Conservation (phyloP, 371 early-diverging fungal genomes). For the Pancytospora epiphaga region DNA sequence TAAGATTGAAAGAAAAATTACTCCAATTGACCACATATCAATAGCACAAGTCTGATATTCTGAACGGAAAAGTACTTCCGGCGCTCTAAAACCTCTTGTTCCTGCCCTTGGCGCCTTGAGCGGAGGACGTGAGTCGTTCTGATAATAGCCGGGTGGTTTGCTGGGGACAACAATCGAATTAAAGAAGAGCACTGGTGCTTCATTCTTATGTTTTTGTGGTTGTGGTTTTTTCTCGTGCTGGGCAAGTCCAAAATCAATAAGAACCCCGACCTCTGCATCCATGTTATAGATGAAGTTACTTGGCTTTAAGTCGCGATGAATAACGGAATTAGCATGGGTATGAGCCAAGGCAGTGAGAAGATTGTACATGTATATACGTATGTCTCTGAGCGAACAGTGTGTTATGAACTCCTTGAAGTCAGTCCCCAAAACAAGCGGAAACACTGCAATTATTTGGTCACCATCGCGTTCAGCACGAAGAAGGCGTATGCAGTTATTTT, state of each 20-base stretch:
- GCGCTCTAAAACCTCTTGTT: conserved; percentile 88
- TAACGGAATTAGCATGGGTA: conserved; percentile 62
- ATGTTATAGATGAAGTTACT: conserved; percentile 79
- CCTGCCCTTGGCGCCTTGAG: conserved; percentile 83
- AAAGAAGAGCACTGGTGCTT: conserved; percentile 60
- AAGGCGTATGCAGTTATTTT: conserved; percentile 65
- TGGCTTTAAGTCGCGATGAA: conserved; percentile 84
- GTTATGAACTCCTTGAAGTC: conserved; percentile 69
- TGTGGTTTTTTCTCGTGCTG: conserved; percentile 62
- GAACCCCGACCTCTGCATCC: conserved; percentile 65
- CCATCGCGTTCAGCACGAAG: conserved; percentile 70
- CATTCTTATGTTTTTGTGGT: conserved; percentile 31
- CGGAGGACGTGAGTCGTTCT: conserved; percentile 63
- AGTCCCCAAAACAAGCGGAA: conserved; percentile 74
- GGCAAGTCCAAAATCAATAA: conserved; percentile 96
- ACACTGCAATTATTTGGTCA: conserved; percentile 72
- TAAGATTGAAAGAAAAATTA: conserved; percentile 72
- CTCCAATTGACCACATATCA: conserved; percentile 88
- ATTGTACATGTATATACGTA: conserved; percentile 69
- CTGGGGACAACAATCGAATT: conserved; percentile 13
- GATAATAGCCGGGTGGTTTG: conserved; percentile 59
- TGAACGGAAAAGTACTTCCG: conserved; percentile 82
- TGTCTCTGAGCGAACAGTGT: conserved; percentile 63
- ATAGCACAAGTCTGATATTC: conserved; percentile 71
- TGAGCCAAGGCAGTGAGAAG: conserved; percentile 66